phyloP scores from a whole-genome alignment of 2,329 filamentous ascomycete genomes.

The Cladophialophora psammophila region DNA sequence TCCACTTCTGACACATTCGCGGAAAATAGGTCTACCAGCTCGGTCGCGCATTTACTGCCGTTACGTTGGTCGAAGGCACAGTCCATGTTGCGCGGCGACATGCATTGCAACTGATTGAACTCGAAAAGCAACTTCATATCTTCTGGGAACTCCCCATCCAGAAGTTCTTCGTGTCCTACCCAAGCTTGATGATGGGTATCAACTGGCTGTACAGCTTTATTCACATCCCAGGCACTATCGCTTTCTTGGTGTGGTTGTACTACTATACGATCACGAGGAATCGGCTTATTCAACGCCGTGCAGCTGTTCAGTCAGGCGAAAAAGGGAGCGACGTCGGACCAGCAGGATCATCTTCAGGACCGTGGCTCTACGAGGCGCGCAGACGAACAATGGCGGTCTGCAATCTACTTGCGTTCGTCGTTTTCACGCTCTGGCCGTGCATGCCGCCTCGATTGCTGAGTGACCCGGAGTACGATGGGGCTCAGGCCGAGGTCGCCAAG shows the following conservation, averaged over 20 bases:
- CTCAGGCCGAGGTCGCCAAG: conserved; percentile 65
- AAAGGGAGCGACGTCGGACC: conserved; percentile 41
- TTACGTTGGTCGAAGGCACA: conserved; percentile 72
- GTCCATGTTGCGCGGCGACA: conserved; percentile 73
- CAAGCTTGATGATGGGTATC: conserved; percentile 69
- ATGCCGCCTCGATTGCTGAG: conserved; percentile 67
- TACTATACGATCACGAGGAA: conserved; percentile 72
- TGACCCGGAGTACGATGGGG: conserved; percentile 61
- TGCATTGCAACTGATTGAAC: conserved; percentile 70
- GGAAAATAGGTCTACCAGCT: conserved; percentile 71
- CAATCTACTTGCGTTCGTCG: conserved; percentile 66
- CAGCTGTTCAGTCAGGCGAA: conserved; percentile 43
- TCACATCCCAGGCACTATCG: conserved; percentile 77
- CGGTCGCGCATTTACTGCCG: conserved; percentile 73
- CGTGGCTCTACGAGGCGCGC: conserved; percentile 62
- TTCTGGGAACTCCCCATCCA: conserved; percentile 72
- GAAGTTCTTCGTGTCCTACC: conserved; percentile 61
- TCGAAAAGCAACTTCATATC: conserved; percentile 70
- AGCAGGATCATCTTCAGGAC: conserved; percentile 55
- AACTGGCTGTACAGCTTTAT: conserved; percentile 79
- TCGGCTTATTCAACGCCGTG: conserved; percentile 52
- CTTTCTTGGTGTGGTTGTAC: conserved; percentile 72
- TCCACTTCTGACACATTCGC: not conserved
- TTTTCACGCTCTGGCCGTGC: conserved; percentile 67
- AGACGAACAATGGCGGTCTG: conserved; percentile 65